Percentiles rank a stretch among this genome's conserved stretches.
Evolutionary conservation across 257 asterid species (phyloP).

Genomic region (Plantago major): DNA sequence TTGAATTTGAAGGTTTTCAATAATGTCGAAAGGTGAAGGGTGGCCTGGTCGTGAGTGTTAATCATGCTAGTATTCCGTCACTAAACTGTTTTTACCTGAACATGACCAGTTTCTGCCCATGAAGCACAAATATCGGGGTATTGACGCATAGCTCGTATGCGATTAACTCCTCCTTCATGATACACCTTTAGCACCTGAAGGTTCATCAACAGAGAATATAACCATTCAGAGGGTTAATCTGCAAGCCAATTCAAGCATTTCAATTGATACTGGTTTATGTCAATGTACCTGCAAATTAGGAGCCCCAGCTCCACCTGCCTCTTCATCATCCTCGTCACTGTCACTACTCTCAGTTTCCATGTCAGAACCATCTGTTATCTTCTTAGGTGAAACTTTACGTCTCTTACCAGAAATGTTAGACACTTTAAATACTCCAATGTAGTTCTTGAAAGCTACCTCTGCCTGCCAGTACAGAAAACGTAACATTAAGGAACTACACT

Average conservation of each 20-base stretch:
- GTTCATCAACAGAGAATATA: conserved; percentile 19
- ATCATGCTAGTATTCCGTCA: background rate
- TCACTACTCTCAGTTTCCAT: conserved; percentile 84
- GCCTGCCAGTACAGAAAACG: conserved; percentile 42
- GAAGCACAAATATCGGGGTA: conserved; percentile 87
- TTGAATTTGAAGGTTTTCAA: too few relatives aligned
- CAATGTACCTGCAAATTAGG: conserved; percentile 65
- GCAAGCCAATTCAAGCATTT: conserved; percentile 3
- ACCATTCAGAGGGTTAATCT: conserved; percentile 2
- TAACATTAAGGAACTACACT: background rate
- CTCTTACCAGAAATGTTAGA: conserved; percentile 83
- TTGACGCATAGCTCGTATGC: conserved; percentile 92
- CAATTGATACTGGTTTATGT: too few relatives aligned
- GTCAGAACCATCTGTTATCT: conserved; percentile 49
- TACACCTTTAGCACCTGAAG: too few relatives aligned
- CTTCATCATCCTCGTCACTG: conserved; percentile 71
- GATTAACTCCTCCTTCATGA: conserved; percentile 82
- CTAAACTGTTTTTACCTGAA: conserved; percentile 53
- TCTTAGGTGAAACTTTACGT: conserved; percentile 60
- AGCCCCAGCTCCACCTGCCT: conserved; percentile 43
- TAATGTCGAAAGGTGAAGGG: background rate
- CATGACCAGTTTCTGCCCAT: conserved; percentile 80
- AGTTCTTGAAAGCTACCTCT: conserved; percentile 64
- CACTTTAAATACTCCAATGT: conserved; percentile 65
- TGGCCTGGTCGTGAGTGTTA: background rate